Percentiles rank a stretch among this genome's conserved stretches.
Evolutionary conservation across 1,284 basidiomycete genomes (phyloP).

Genomic region (Sporisorium scitamineum): DNA sequence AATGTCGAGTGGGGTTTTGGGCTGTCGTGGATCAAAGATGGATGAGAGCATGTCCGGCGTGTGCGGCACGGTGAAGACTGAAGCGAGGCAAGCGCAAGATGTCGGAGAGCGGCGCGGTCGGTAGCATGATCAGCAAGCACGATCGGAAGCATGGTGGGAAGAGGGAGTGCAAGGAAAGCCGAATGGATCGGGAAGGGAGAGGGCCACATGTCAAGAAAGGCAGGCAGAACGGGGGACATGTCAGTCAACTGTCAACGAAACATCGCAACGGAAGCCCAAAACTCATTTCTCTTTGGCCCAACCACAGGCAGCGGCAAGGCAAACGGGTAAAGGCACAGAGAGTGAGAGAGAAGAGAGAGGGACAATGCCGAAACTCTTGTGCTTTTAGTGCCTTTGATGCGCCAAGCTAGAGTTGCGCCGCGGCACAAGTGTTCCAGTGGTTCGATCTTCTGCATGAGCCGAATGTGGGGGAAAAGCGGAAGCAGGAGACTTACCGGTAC

Average conservation of each 20-base stretch:
- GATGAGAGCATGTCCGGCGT: constrained; percentile 94
- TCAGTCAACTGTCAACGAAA: constrained; percentile 14
- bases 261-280: constrained; percentile 10
- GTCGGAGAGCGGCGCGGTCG: not conserved
- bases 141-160: not conserved
- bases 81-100: not conserved
- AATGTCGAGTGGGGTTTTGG: constrained; percentile 91
- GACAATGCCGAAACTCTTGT: not conserved
- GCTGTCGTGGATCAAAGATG: constrained; percentile 86
- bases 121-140: constrained; percentile 1
- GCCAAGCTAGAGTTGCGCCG: constrained; percentile 31
- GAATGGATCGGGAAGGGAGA: constrained; percentile 9
- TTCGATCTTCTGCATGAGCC: constrained; percentile 10
- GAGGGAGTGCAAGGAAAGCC: not conserved
- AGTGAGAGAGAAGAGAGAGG: not conserved
- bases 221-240: constrained; percentile 12
- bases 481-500: constrained; percentile 34
- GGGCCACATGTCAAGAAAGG: constrained; percentile 19
- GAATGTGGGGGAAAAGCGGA: constrained; percentile 24
- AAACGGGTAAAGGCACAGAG: not conserved
- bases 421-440: constrained; percentile 23
- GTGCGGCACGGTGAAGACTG: constrained; percentile 90
- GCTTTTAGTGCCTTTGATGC: not conserved
- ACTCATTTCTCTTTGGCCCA: not conserved
- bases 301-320: not conserved